Evolutionary conservation across 208 protist genomes (phyloP).

Genomic region (Leishmania gerbilli): DNA sequence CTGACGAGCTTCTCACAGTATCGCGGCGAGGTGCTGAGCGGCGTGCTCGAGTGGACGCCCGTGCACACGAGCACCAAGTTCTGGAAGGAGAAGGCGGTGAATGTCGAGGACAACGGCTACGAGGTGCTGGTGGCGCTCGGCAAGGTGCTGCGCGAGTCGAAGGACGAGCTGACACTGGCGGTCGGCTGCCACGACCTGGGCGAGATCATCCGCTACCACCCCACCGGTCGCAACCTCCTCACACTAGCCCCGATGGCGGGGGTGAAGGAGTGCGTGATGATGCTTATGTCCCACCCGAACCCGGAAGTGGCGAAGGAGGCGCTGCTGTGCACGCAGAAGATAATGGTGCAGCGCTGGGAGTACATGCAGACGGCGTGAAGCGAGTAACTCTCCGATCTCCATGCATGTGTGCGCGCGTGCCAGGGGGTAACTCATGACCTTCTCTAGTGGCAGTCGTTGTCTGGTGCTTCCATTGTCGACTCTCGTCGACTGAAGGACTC

Average conservation of each 20-base stretch:
- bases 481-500: not conserved
- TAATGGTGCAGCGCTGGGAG: conserved; percentile 94
- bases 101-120: conserved; percentile 92
- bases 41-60: conserved; percentile 90
- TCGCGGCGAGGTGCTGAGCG: conserved; percentile 87
- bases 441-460: not conserved
- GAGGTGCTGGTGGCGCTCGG: conserved; percentile 88
- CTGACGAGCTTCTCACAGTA: conserved; percentile 94
- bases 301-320: conserved; percentile 89
- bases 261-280: conserved; percentile 89
- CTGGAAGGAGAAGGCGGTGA: conserved; percentile 91
- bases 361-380: conserved; percentile 67
- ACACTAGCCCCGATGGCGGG: conserved; percentile 61
- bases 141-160: conserved; percentile 73
- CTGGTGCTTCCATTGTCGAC: not conserved
- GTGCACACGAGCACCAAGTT: conserved; percentile 94
- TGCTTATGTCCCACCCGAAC: conserved; percentile 83
- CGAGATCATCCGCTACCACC: conserved; percentile 92
- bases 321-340: conserved; percentile 91
- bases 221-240: conserved; percentile 80
- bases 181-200: conserved; percentile 94
- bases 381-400: too few relatives aligned
- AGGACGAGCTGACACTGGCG: conserved; percentile 66
- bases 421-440: not conserved
- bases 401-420: not conserved